These are phyloP conservation scores for Allodekkera sacchari DNA, from an alignment of 805 yeast species.

Conservation along the genomic window DNA sequence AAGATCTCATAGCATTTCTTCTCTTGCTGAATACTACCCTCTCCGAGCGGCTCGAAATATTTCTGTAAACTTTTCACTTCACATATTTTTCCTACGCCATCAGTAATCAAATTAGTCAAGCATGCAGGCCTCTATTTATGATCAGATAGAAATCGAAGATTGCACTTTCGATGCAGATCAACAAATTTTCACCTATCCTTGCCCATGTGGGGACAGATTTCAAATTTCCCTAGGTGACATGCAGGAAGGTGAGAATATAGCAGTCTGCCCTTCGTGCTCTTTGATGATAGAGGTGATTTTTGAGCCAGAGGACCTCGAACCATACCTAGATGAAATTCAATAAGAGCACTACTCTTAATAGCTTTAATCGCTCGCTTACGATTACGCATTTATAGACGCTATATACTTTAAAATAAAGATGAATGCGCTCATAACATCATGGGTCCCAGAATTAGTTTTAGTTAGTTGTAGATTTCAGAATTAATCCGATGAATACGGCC, in stretches of 20 bases:
- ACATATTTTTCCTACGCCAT: background rate
- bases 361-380: background rate
- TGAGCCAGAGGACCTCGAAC: constrained; percentile 53
- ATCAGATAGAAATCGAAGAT: constrained; percentile 95
- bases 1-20: background rate
- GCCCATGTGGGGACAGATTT: constrained; percentile 97
- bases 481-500: constrained; percentile 12
- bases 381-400: background rate
- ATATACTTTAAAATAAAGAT: background rate
- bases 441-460: background rate
- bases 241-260: constrained; percentile 84
- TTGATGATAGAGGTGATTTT: constrained; percentile 87
- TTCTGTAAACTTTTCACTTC: background rate
- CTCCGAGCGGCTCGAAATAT: background rate
- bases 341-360: constrained; percentile 2
- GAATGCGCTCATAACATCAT: background rate
- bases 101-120: background rate
- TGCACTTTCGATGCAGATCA: constrained; percentile 83
- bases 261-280: constrained; percentile 95
- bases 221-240: constrained; percentile 81
- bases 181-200: constrained; percentile 84
- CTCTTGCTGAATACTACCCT: no score
- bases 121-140: constrained; percentile 63
- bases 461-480: constrained; percentile 7
- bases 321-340: constrained; percentile 28